phyloP scores from a whole-genome alignment of 2,329 filamentous ascomycete species.

The Fusarium buxicola region DNA sequence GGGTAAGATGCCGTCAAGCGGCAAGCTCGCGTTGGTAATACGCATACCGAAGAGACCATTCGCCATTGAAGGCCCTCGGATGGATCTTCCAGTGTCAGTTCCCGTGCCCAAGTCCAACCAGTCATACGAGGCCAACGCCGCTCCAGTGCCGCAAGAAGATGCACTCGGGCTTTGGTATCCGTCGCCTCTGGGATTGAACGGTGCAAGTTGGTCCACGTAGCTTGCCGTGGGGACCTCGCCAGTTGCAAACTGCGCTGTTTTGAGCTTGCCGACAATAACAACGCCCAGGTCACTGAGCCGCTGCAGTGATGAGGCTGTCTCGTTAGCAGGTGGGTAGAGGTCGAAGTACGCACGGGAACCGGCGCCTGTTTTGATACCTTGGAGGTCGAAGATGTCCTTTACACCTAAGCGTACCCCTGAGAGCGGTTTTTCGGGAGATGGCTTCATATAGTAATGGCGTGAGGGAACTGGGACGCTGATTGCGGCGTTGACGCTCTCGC shows the following conservation, averaged over 20 bases:
- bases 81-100: conserved; percentile 59
- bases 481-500: not conserved
- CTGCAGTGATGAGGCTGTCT: conserved; percentile 13
- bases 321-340: not conserved
- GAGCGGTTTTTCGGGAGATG: not conserved
- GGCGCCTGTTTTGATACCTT: conserved; percentile 9
- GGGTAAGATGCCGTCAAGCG: not conserved
- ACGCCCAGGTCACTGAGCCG: conserved; percentile 15
- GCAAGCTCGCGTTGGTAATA: conserved; percentile 41
- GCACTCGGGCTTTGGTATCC: conserved; percentile 60
- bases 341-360: conserved; percentile 10
- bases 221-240: conserved; percentile 54
- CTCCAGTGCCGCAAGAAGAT: conserved; percentile 48
- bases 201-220: conserved; percentile 52
- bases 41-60: conserved; percentile 61
- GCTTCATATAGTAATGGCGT: not conserved
- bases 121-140: conserved; percentile 51
- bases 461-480: not conserved
- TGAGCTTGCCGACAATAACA: conserved; percentile 10
- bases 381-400: conserved; percentile 22
- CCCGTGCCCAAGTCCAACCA: conserved; percentile 60
- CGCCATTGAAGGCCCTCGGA: conserved; percentile 57
- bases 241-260: conserved; percentile 12
- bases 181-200: conserved; percentile 60
- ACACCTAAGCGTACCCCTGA: conserved; percentile 7